Conservation (phyloP, 2,329 filamentous ascomycete species). For the Stemphylium beticola region DNA sequence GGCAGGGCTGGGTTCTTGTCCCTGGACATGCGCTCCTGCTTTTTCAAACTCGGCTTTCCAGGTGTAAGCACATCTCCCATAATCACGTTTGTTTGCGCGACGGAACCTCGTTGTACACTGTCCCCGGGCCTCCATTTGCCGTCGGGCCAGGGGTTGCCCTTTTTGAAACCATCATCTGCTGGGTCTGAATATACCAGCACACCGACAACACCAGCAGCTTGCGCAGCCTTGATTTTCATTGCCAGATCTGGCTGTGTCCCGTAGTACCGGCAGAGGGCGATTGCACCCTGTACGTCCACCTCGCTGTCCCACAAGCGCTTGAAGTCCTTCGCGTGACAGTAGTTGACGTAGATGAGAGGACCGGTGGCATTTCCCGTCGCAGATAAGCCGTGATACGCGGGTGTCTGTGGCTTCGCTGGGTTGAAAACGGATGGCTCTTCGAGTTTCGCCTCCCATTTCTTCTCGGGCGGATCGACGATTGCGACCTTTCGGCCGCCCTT, state of each 20-base stretch:
- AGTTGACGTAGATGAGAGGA: conserved; percentile 89
- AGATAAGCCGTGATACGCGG: conserved; percentile 87
- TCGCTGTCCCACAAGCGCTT: conserved; percentile 71
- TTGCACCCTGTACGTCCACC: conserved; percentile 76
- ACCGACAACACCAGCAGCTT: conserved; percentile 82
- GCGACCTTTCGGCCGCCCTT: conserved; percentile 78
- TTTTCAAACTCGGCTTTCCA: conserved; percentile 76
- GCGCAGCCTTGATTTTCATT: conserved; percentile 88
- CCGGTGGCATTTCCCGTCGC: conserved; percentile 85
- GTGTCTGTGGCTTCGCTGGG: conserved; percentile 67
- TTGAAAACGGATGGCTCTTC: conserved; percentile 79
- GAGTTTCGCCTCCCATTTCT: conserved; percentile 78
- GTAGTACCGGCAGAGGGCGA: conserved; percentile 82
- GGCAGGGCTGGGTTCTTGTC: conserved; percentile 75
- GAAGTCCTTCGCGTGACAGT: conserved; percentile 86
- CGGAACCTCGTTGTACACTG: conserved; percentile 80
- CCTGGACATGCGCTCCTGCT: conserved; percentile 69
- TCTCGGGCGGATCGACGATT: conserved; percentile 73
- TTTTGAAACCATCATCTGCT: conserved; percentile 77
- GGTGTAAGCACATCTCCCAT: conserved; percentile 92
- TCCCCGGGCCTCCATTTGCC: conserved; percentile 82
- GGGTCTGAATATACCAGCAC: conserved; percentile 95
- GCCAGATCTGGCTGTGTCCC: conserved; percentile 75
- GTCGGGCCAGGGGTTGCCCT: conserved; percentile 74
- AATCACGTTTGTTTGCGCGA: conserved; percentile 81